Evolutionary conservation across 2,329 filamentous ascomycete genomes (phyloP).

Genomic region (Colletotrichum graminicola): DNA sequence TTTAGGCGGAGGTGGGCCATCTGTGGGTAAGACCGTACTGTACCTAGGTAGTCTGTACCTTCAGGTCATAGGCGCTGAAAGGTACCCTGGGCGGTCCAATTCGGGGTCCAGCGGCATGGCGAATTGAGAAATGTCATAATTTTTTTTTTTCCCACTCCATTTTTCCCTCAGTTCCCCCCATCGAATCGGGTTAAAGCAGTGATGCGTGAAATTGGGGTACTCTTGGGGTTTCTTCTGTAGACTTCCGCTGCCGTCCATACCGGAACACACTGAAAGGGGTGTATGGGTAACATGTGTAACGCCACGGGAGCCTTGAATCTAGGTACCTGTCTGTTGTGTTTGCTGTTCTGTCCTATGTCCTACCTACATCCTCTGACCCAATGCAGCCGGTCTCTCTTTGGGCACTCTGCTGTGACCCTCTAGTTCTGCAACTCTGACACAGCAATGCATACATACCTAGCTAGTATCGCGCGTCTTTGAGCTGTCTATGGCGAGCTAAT

Average conservation of each 20-base stretch:
- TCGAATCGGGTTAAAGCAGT: neutral
- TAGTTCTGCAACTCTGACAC: neutral
- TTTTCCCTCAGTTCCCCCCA: neutral
- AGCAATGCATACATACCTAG: neutral
- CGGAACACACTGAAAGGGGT: neutral
- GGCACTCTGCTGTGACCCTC: neutral
- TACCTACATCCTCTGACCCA: too few species aligned
- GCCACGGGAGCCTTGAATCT: neutral
- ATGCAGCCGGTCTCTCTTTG: neutral
- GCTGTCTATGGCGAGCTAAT: neutral
- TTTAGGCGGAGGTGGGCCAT: constrained; percentile 31
- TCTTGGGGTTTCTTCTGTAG: constrained; percentile 24
- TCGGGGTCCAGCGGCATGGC: constrained; percentile 39
- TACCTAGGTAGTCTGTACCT: neutral
- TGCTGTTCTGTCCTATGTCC: neutral
- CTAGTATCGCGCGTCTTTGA: neutral
- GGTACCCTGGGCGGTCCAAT: neutral
- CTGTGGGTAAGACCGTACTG: too few species aligned
- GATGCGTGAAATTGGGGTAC: neutral
- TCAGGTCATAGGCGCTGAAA: too few species aligned
- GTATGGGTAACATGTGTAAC: neutral
- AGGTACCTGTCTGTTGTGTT: neutral
- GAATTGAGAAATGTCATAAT: constrained; percentile 32
- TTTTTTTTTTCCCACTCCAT: neutral
- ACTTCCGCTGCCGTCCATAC: constrained; percentile 14